phyloP scores from a whole-genome alignment of 2,329 filamentous ascomycete genomes.

The Mycosphaerella arachidis region DNA sequence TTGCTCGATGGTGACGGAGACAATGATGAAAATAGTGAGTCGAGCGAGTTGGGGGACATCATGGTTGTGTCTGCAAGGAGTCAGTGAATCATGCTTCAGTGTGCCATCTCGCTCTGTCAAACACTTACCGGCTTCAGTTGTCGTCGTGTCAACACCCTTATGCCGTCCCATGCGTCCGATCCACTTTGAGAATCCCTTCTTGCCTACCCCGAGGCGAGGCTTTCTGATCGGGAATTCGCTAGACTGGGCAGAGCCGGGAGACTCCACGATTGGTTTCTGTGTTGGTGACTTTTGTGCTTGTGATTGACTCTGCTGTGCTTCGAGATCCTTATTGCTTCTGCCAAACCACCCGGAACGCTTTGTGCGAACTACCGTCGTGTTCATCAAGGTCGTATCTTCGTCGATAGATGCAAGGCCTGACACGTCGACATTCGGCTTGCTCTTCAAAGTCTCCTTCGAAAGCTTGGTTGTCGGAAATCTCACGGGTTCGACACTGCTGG shows the following conservation, averaged over 20 bases:
- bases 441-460: constrained; percentile 20
- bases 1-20: constrained; percentile 45
- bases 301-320: constrained; percentile 7
- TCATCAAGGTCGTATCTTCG: constrained; percentile 25
- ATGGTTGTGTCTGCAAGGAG: constrained; percentile 22
- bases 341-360: constrained; percentile 48
- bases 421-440: constrained; percentile 16
- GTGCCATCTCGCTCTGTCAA: background rate
- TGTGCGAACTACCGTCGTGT: constrained; percentile 31
- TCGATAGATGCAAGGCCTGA: constrained; percentile 27
- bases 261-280: constrained; percentile 21
- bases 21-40: constrained; percentile 30
- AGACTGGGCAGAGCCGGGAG: constrained; percentile 29
- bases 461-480: constrained; percentile 15
- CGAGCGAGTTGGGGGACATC: constrained; percentile 22
- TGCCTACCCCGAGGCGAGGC: constrained; percentile 33
- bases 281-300: constrained; percentile 13
- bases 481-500: constrained; percentile 16
- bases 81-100: constrained; percentile 3
- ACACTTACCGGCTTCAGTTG: constrained; percentile 18
- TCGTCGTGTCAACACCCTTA: constrained; percentile 21
- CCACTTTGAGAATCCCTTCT: constrained; percentile 49
- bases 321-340: constrained; percentile 25
- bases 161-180: constrained; percentile 48
- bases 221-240: constrained; percentile 45